A percentile compares a stretch with the other conserved stretches of the same genome.
phyloP scores from a whole-genome alignment of 2,329 filamentous ascomycete genomes.

The Colletotrichum cordylinicola region DNA sequence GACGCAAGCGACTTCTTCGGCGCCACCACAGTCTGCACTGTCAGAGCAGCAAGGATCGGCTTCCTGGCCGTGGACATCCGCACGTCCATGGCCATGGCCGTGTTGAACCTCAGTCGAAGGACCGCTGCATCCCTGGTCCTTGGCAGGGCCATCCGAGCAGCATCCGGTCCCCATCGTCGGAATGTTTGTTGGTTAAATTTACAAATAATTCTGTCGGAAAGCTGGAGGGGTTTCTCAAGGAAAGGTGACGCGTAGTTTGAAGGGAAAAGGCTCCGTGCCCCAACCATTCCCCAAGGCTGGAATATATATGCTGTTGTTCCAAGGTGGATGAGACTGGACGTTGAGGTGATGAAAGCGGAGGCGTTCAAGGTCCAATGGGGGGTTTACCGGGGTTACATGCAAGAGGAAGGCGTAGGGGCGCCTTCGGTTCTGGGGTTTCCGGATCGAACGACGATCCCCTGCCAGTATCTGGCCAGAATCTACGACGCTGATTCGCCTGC shows the following conservation, averaged over 20 bases:
- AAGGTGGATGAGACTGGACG: not conserved
- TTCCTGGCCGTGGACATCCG: not conserved
- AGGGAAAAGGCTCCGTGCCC: not conserved
- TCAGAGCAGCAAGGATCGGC: not conserved
- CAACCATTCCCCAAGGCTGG: not conserved
- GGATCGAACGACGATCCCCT: not conserved
- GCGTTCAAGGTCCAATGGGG: not conserved
- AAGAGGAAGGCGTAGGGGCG: not conserved
- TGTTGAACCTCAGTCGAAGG: not conserved
- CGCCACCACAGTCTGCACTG: not conserved
- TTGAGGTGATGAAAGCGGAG: not conserved
- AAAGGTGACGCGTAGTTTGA: not conserved
- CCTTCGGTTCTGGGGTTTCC: not conserved
- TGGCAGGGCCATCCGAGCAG: constrained; percentile 18
- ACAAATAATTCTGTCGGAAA: not conserved
- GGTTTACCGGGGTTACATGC: not conserved
- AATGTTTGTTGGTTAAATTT: not conserved
- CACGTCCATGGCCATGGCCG: not conserved
- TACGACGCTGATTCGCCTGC: not conserved
- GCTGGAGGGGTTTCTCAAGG: not conserved
- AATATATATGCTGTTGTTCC: not conserved
- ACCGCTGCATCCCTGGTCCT: not conserved
- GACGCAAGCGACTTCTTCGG: not conserved
- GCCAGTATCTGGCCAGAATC: not conserved
- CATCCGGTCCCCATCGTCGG: constrained; percentile 21